Conservation (phyloP, 495 filamentous ascomycete species). For the Trichoderma orchidacearum region DNA sequence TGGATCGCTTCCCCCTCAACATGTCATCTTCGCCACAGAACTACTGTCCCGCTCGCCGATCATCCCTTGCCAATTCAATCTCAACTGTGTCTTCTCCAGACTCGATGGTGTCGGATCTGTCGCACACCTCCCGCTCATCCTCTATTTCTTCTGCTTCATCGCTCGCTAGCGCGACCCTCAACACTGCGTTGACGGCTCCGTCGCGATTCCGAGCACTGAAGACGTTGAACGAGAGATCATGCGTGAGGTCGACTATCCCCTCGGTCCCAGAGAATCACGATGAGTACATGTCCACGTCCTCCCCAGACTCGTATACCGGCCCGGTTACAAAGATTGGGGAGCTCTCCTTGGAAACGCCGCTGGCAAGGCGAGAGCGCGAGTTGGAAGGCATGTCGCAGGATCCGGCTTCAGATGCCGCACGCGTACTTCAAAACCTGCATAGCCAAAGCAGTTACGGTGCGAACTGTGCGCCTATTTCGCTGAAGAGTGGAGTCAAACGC, state of each 20-base stretch:
- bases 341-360: slow-evolving; percentile 34
- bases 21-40: slow-evolving; percentile 38
- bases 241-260: slow-evolving; percentile 28
- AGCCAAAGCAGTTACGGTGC: slow-evolving; percentile 21
- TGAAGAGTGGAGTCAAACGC: slow-evolving; percentile 42
- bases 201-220: slow-evolving; percentile 74
- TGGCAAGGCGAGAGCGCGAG: slow-evolving; percentile 27
- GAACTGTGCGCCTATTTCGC: slow-evolving; percentile 16
- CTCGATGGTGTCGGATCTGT: slow-evolving; percentile 80
- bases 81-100: slow-evolving; percentile 77
- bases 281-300: slow-evolving; percentile 41
- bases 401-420: slow-evolving; percentile 43
- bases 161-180: slow-evolving; percentile 46
- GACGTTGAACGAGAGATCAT: slow-evolving; percentile 38
- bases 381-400: slow-evolving; percentile 22
- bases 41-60: slow-evolving; percentile 51
- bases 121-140: slow-evolving; percentile 58
- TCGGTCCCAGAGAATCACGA: slow-evolving; percentile 39
- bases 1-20: slow-evolving; percentile 45
- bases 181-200: slow-evolving; percentile 64
- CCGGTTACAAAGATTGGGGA: slow-evolving; percentile 37
- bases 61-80: slow-evolving; percentile 61
- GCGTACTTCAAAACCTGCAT: slow-evolving; percentile 52
- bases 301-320: slow-evolving; percentile 47
- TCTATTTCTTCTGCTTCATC: slow-evolving; percentile 62